phyloP scores from a whole-genome alignment of 768 basidiomycete species.

The Leucosporidium yakuticum region DNA sequence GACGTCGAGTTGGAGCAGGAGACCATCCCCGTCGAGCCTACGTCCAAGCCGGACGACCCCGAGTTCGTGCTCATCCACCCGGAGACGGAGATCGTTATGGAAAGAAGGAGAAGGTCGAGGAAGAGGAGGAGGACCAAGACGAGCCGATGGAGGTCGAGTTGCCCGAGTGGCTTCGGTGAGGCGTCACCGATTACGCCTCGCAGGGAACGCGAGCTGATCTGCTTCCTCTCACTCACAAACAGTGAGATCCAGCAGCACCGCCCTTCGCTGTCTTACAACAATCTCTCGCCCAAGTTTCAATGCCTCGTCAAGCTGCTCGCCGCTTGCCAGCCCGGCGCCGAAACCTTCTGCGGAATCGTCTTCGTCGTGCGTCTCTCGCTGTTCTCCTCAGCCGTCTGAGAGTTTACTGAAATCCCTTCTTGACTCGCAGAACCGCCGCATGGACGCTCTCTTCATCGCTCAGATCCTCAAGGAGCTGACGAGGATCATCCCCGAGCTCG shows the following conservation, averaged over 20 bases:
- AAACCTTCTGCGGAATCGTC: constrained; percentile 18
- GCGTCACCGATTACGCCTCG: no score
- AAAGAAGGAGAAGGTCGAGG: background rate
- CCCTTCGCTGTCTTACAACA: background rate
- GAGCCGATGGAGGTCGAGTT: background rate
- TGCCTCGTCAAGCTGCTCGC: constrained; percentile 7
- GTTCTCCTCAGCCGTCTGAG: background rate
- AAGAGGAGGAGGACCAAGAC: no score
- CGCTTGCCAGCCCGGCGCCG: background rate
- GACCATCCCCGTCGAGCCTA: background rate
- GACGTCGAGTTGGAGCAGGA: background rate
- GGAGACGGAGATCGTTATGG: background rate
- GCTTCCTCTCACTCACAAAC: background rate
- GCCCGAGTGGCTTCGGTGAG: constrained; percentile 16
- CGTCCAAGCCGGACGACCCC: background rate
- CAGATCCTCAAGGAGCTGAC: constrained; percentile 6
- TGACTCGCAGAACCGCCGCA: constrained; percentile 3
- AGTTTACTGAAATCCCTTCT: background rate
- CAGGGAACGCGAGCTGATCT: no score
- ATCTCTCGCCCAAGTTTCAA: constrained; percentile 8
- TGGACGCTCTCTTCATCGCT: constrained; percentile 8
- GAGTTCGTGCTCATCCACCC: background rate
- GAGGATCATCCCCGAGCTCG: background rate
- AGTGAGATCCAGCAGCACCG: constrained; percentile 4
- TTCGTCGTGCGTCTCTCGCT: constrained; percentile 8